These are phyloP conservation scores for Beauveria rudraprayagi DNA, from an alignment of 2,329 filamentous ascomycete genomes.

Conservation along the genomic window DNA sequence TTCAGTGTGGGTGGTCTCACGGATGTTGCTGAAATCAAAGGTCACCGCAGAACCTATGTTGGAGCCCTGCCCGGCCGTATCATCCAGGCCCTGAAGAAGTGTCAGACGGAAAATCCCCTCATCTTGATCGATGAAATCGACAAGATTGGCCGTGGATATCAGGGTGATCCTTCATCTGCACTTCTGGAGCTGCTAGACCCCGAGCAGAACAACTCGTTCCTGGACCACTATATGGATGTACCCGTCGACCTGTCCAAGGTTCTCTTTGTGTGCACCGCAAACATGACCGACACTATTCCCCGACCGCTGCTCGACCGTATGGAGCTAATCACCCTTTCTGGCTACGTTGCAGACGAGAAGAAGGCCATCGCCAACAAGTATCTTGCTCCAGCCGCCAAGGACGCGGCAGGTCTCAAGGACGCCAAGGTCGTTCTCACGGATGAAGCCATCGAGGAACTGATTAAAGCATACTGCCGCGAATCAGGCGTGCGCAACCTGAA, in stretches of 20 bases:
- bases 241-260: conserved; percentile 97
- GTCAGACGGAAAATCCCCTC: conserved; percentile 94
- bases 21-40: conserved; percentile 98
- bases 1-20: conserved; percentile 96
- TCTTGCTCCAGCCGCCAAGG: conserved; percentile 87
- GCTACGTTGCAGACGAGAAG: conserved; percentile 97
- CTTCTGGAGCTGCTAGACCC: conserved; percentile 90
- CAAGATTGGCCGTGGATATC: conserved; percentile 94
- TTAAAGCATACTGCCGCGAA: conserved; percentile 97
- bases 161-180: conserved; percentile 92
- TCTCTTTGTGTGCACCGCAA: conserved; percentile 95
- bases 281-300: conserved; percentile 97
- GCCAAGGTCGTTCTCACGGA: conserved; percentile 83
- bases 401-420: conserved; percentile 80
- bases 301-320: conserved; percentile 89
- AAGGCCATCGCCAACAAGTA: conserved; percentile 96
- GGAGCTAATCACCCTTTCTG: conserved; percentile 94
- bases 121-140: conserved; percentile 97
- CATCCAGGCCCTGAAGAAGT: conserved; percentile 97
- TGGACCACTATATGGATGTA: conserved; percentile 98
- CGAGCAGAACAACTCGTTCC: conserved; percentile 93
- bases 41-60: conserved; percentile 91
- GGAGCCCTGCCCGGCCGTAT: conserved; percentile 92
- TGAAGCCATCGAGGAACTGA: conserved; percentile 88
- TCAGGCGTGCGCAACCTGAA: conserved; percentile 96